phyloP scores from a whole-genome alignment of 2,329 filamentous ascomycete species.

The Aspergillus sp. region DNA sequence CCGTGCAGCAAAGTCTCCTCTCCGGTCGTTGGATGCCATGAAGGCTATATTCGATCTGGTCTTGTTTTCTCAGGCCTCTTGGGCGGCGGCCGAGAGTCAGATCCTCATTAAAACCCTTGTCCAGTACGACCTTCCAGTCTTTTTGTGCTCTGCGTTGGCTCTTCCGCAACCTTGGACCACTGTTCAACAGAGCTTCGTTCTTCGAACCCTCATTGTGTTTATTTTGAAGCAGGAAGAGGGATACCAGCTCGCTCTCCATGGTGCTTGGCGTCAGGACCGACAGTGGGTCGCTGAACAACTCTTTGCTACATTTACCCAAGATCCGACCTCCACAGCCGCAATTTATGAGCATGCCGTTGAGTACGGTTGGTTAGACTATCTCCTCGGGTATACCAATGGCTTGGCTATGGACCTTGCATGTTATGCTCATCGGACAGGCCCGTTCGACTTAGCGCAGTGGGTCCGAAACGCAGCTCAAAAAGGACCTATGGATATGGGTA shows the following conservation, averaged over 20 bases:
- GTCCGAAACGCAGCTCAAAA: constrained; percentile 60
- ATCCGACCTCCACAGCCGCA: constrained; percentile 57
- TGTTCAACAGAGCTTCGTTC: constrained; percentile 42
- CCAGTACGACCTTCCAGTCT: constrained; percentile 44
- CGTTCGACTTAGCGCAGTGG: constrained; percentile 77
- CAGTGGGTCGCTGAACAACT: constrained; percentile 77
- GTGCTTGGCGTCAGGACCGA: constrained; percentile 83
- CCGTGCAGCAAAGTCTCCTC: constrained; percentile 69
- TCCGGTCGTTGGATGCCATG: constrained; percentile 80
- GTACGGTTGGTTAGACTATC: constrained; percentile 74
- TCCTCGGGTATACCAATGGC: constrained; percentile 70
- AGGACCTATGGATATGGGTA: constrained; percentile 58
- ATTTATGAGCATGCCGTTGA: constrained; percentile 74
- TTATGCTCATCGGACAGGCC: constrained; percentile 69
- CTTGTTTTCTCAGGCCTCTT: constrained; percentile 50
- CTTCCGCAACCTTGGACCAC: constrained; percentile 43
- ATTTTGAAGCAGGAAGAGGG: constrained; percentile 68
- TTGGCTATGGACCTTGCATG: constrained; percentile 84
- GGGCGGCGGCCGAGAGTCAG: constrained; percentile 48
- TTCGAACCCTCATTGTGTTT: constrained; percentile 64
- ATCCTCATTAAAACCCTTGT: constrained; percentile 54
- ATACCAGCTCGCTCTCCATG: constrained; percentile 82
- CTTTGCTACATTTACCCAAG: constrained; percentile 63
- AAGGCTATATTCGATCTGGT: constrained; percentile 57
- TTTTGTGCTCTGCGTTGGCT: constrained; percentile 42